Conservation (phyloP, 2,329 filamentous ascomycete species). For the Penicillium occitanis region DNA sequence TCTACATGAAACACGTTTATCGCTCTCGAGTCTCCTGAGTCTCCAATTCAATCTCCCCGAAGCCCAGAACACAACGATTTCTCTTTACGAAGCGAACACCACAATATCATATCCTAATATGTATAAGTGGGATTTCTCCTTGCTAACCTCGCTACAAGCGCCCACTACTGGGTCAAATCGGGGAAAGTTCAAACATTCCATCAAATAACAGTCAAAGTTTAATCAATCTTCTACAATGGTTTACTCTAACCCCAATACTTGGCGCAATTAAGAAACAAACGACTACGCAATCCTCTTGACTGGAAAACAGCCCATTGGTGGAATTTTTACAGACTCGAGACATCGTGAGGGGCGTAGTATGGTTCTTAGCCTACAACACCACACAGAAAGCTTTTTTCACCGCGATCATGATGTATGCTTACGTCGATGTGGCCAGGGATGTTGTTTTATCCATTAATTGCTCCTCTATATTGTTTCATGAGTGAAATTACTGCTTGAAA, state of each 20-base stretch:
- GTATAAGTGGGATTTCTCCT: neutral
- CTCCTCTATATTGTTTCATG: neutral
- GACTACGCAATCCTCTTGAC: neutral
- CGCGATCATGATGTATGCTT: neutral
- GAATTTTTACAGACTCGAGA: neutral
- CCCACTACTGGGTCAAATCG: neutral
- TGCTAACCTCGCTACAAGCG: neutral
- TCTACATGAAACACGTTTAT: neutral
- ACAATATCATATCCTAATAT: neutral
- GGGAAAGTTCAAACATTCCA: neutral
- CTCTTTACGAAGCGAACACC: neutral
- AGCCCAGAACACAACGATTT: neutral
- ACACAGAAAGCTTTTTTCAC: neutral
- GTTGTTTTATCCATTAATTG: neutral
- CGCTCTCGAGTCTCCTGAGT: neutral
- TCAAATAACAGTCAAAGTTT: neutral
- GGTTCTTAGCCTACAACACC: neutral
- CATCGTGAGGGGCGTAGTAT: neutral
- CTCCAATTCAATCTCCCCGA: neutral
- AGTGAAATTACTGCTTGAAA: neutral
- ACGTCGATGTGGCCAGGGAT: neutral
- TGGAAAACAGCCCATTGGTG: neutral
- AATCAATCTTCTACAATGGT: neutral
- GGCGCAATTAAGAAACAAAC: neutral
- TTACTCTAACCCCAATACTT: neutral